Percentiles rank a stretch among this genome's conserved stretches.
Evolutionary conservation across 1,284 basidiomycete genomes (phyloP).

Genomic region (Sanghuangporus weigelae): DNA sequence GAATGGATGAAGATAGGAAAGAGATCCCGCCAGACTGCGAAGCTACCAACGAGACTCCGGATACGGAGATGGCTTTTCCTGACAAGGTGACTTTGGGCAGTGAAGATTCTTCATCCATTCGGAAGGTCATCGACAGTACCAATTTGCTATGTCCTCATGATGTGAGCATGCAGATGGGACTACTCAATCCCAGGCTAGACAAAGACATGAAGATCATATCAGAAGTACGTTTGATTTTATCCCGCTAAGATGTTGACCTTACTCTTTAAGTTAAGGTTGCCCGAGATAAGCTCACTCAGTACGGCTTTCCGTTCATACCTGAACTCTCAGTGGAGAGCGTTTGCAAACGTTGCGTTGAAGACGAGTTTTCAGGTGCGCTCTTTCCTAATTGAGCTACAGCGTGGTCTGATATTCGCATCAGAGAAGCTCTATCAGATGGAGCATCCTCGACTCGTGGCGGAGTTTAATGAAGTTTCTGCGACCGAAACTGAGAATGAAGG

Average conservation of each 20-base stretch:
- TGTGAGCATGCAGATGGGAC: not conserved
- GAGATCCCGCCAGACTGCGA: not conserved
- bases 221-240: slow-evolving; percentile 31
- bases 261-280: slow-evolving; percentile 4
- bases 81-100: not conserved
- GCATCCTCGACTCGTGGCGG: slow-evolving; percentile 54
- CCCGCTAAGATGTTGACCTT: not conserved
- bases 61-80: not conserved
- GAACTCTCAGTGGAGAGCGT: slow-evolving; percentile 36
- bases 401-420: slow-evolving; percentile 26
- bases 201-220: slow-evolving; percentile 62
- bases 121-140: slow-evolving; percentile 22
- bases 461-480: slow-evolving; percentile 48
- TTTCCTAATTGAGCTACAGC: not conserved
- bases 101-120: not conserved
- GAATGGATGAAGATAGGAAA: not conserved
- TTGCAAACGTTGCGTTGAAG: slow-evolving; percentile 56
- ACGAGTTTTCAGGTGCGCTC: slow-evolving; percentile 53
- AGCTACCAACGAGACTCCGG: not conserved
- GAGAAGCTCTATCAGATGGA: slow-evolving; percentile 62
- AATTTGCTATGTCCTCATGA: slow-evolving; percentile 59
- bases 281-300: slow-evolving; percentile 3
- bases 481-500: slow-evolving; percentile 39
- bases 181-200: slow-evolving; percentile 51
- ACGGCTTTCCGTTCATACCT: slow-evolving; percentile 10